Evolutionary conservation across 2,329 filamentous ascomycete species (phyloP).

Genomic region (Furcasterigmium sp.): DNA sequence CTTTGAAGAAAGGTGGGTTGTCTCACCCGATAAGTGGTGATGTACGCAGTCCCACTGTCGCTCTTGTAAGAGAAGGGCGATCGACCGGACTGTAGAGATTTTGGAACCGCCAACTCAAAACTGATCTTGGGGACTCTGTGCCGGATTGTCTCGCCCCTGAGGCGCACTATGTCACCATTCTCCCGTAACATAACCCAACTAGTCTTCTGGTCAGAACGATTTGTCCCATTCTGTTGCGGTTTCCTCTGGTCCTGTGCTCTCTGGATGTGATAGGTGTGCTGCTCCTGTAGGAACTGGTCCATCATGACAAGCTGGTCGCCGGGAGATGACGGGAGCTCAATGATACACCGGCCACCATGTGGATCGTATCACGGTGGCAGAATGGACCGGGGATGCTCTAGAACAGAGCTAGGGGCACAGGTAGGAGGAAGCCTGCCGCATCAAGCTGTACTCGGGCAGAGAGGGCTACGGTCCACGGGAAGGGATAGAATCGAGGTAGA

Average conservation of each 20-base stretch:
- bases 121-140: slow-evolving; percentile 76
- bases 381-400: too few species aligned
- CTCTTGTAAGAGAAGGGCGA: slow-evolving; percentile 65
- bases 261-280: slow-evolving; percentile 36
- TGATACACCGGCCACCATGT: neutral
- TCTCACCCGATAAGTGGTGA: slow-evolving; percentile 79
- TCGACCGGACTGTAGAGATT: slow-evolving; percentile 54
- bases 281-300: slow-evolving; percentile 29
- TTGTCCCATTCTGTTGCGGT: slow-evolving; percentile 15
- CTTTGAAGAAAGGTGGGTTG: slow-evolving; percentile 2
- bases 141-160: slow-evolving; percentile 77
- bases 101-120: slow-evolving; percentile 67
- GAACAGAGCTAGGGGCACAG: too few species aligned
- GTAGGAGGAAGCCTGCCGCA: too few species aligned
- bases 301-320: slow-evolving; percentile 33
- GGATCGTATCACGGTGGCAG: neutral
- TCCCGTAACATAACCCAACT: slow-evolving; percentile 91
- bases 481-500: slow-evolving; percentile 4
- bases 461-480: too few species aligned
- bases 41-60: slow-evolving; percentile 68
- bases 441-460: too few species aligned
- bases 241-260: slow-evolving; percentile 25
- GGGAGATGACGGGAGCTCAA: neutral
- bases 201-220: slow-evolving; percentile 47
- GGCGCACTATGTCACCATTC: slow-evolving; percentile 68